phyloP scores from a whole-genome alignment of 331 rosid genomes.

The Malus hybrid region DNA sequence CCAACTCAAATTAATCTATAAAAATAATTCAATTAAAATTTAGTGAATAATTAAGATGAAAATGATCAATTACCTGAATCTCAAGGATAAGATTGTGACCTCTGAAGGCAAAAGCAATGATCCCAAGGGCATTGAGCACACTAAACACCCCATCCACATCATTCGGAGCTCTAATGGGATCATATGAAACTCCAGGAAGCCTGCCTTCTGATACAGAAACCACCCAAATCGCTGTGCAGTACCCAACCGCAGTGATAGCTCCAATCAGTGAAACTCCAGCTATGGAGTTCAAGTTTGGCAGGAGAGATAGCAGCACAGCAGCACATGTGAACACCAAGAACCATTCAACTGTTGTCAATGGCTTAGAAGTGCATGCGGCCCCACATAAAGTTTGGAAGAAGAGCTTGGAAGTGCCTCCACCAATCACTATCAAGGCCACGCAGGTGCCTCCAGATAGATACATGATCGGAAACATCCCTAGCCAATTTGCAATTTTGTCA shows the following conservation, averaged over 20 bases:
- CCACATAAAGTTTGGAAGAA: constrained; percentile 61
- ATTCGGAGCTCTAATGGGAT: constrained; percentile 20
- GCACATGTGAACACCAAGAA: constrained; percentile 60
- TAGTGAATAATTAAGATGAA: not conserved
- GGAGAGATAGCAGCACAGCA: constrained; percentile 58
- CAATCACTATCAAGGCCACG: constrained; percentile 54
- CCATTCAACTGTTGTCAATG: constrained; percentile 67
- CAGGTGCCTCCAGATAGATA: constrained; percentile 76
- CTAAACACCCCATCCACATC: constrained; percentile 19
- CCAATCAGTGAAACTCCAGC: constrained; percentile 71
- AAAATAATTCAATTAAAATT: not conserved
- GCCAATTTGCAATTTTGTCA: constrained; percentile 37
- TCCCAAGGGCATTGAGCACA: constrained; percentile 64
- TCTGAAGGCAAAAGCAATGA: constrained; percentile 73
- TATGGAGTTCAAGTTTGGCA: constrained; percentile 73
- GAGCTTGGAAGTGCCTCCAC: constrained; percentile 49
- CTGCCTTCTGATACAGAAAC: constrained; percentile 52
- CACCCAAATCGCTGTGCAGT: constrained; percentile 57
- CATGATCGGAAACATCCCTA: constrained; percentile 46
- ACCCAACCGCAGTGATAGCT: constrained; percentile 65
- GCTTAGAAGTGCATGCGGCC: constrained; percentile 30
- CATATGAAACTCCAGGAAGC: constrained; percentile 39
- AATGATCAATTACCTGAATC: constrained; percentile 45
- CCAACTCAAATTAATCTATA: not conserved
- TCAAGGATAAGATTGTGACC: constrained; percentile 86